Percentiles rank a stretch among this genome's conserved stretches.
These are phyloP conservation scores for Fusarium duplospermum DNA, from an alignment of 2,329 filamentous ascomycete genomes.

Conservation along the genomic window DNA sequence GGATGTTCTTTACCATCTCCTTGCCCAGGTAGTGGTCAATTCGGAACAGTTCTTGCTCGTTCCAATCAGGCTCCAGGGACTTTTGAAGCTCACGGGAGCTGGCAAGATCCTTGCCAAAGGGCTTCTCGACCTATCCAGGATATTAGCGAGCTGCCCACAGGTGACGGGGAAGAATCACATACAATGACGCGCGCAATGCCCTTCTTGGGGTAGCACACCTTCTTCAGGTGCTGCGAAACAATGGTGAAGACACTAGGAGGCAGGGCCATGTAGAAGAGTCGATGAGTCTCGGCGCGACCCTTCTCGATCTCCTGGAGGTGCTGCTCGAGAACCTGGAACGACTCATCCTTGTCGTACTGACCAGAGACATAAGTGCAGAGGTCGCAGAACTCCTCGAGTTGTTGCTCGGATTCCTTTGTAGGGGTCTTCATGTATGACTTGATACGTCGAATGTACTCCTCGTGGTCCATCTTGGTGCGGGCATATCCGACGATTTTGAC, in stretches of 20 bases:
- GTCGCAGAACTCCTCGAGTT: conserved; percentile 88
- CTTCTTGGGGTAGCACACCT: conserved; percentile 92
- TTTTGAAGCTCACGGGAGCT: conserved; percentile 96
- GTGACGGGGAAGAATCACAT: conserved; percentile 13
- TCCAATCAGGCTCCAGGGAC: conserved; percentile 97
- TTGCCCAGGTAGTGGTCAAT: conserved; percentile 99
- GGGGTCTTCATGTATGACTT: conserved; percentile 99
- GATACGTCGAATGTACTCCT: conserved; percentile 93
- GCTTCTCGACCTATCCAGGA: conserved; percentile 87
- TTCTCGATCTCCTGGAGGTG: conserved; percentile 89
- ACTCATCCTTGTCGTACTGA: conserved; percentile 97
- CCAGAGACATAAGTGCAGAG: conserved; percentile 96
- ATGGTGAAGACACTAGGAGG: conserved; percentile 98
- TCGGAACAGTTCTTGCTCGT: conserved; percentile 97
- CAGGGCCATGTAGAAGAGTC: conserved; percentile 99
- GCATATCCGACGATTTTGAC: conserved; percentile 99
- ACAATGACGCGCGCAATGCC: conserved; percentile 96
- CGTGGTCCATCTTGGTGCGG: conserved; percentile 98
- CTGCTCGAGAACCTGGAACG: conserved; percentile 85
- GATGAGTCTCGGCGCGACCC: conserved; percentile 83
- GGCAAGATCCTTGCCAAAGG: conserved; percentile 95
- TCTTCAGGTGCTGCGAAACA: conserved; percentile 96
- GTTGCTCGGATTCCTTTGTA: conserved; percentile 96
- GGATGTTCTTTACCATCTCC: conserved; percentile 99
- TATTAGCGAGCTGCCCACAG: conserved; percentile 29